Conservation (phyloP, 768 basidiomycete species). For the Naganishia onofrii region DNA sequence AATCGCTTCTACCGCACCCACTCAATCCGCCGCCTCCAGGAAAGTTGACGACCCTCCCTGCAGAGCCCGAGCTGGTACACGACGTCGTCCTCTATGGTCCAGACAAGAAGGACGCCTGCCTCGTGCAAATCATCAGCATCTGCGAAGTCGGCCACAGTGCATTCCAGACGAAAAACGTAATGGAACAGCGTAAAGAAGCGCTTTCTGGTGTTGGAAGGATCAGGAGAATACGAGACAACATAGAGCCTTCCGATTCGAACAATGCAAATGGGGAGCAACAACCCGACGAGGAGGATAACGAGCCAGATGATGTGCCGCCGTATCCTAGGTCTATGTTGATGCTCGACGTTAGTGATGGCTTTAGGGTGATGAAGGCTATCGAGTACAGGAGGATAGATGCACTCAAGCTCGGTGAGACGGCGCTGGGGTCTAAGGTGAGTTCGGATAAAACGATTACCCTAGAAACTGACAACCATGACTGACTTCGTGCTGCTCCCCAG, state of each 20-base stretch:
- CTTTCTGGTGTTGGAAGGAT: conserved; percentile 46
- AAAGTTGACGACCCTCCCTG: conserved; percentile 30
- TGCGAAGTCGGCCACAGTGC: conserved; percentile 83
- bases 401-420: conserved; percentile 70
- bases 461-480: background rate
- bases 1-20: conserved; percentile 40
- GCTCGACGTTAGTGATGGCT: conserved; percentile 76
- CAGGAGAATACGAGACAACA: conserved; percentile 36
- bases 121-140: conserved; percentile 73
- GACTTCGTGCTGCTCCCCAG: conserved; percentile 52
- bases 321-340: conserved; percentile 78
- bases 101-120: conserved; percentile 36
- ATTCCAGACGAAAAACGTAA: conserved; percentile 67
- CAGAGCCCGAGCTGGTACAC: conserved; percentile 36
- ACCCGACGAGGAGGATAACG: conserved; percentile 56
- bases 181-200: conserved; percentile 62
- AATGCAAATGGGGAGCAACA: conserved; percentile 36
- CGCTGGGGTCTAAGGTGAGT: conserved; percentile 75
- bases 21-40: conserved; percentile 23
- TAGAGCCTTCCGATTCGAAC: background rate
- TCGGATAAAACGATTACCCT: background rate
- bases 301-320: conserved; percentile 63
- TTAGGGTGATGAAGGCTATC: conserved; percentile 65
- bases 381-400: conserved; percentile 70
- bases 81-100: conserved; percentile 33